Base-by-base conservation (phyloP, 805 yeast species). In the Candida suzukii region DNA sequence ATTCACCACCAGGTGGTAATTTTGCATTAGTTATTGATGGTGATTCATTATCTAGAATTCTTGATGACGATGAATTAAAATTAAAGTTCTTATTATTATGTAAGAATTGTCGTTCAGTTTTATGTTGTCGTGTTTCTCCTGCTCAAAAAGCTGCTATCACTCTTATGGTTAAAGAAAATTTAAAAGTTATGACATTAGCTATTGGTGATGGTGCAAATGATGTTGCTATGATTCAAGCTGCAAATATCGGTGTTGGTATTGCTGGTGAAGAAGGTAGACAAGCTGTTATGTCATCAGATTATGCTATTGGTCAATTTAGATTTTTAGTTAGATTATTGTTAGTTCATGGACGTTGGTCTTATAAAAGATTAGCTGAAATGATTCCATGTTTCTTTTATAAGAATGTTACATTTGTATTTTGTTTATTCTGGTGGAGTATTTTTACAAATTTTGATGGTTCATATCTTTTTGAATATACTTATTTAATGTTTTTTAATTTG, bases 211-310 rank as follows among this genome's bases (percentile, higher is more conserved):
- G 95, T 41, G 80, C 93, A 18, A 85, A 85, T 57, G 95, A 85
- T 64, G 95, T 85, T 47, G 90, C 95, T 12, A 85, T 85, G 95
- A 85, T 85, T 50, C 95, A 85, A 60, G 80, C 88, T 24, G 93
- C 95, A 1, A 81, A 85, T 62, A 82, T 85, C 36, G 95, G 95
- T 54, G 84, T 85, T 42, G 95, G 95, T 65, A 85, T 85, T 56
- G 90, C 90, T 3, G 95, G 95, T 64, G 93, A 85, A 66, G 95
- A 85, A 67, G 95, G 95, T 56, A 68, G 93, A 46, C 93, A 84
- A 61, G 93, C 93, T 17, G 93, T 76, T 5, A 85, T 85, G 95
- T 80, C 88, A 21, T 80, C 91, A 1, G 95, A 85, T 65, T 85
- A 83, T 61, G 95, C 91, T 18, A 64, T 85, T 54, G 93, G 91